Evolutionary conservation across 257 asterid genomes (phyloP).

Genomic region (Fraxinus quadrangulata): DNA sequence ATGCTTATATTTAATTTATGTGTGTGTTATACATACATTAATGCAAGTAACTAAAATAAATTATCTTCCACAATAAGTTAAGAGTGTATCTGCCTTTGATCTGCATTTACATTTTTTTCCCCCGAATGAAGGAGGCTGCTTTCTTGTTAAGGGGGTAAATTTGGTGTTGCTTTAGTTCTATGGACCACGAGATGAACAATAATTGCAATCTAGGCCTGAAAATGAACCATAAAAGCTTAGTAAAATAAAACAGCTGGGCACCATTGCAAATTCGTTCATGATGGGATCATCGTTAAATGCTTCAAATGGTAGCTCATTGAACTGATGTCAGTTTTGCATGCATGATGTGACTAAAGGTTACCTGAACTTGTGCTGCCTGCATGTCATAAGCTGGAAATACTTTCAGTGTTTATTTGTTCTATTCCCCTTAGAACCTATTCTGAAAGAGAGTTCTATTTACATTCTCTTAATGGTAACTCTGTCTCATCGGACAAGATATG

Average conservation of each 20-base stretch:
- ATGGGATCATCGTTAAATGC: slow-evolving; percentile 13
- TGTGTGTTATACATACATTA: background rate
- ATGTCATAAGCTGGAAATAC: background rate
- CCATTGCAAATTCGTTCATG: background rate
- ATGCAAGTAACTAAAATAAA: slow-evolving; percentile 6
- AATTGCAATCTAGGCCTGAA: slow-evolving; percentile 12
- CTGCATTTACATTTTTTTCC: background rate
- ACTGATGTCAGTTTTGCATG: background rate
- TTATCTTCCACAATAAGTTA: background rate
- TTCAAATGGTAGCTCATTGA: slow-evolving; percentile 1
- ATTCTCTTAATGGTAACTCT: background rate
- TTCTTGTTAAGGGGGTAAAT: background rate
- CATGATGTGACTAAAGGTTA: background rate
- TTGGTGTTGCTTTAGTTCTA: background rate
- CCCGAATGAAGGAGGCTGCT: background rate
- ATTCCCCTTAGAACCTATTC: background rate
- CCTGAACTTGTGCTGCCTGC: background rate
- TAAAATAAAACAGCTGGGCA: background rate
- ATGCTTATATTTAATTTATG: background rate
- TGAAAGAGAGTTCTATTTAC: background rate
- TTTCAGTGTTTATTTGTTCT: background rate
- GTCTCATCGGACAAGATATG: background rate
- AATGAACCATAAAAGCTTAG: background rate
- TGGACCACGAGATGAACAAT: background rate
- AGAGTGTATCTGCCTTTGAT: slow-evolving; percentile 1